Base-by-base conservation (phyloP, 768 basidiomycete species). In the Termitomyces sp. region DNA sequence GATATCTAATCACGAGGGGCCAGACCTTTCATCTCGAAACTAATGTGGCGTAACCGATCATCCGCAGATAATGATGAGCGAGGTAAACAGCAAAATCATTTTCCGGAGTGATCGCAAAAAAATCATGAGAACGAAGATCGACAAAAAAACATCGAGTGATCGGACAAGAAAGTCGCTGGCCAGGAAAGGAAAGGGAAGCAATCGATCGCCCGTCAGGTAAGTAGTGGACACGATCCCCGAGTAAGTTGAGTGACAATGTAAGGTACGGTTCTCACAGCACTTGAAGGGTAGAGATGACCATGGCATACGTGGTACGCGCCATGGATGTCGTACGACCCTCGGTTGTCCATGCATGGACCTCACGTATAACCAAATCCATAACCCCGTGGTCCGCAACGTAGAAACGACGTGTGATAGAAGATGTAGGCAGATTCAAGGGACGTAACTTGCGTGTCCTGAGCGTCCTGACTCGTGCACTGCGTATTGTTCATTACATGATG, bases 31-130 rank as follows among this genome's bases (percentile, higher is more conserved):
- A 40, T 38, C 53, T 54, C 56, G 62, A 62, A 62, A 59, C 51
- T 57, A 63, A 59, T 69, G 65, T 68, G 68, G 69, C 67, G 63
- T 69, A 70, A 67, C 62, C 63, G 62, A 62, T 66, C 63, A 63
- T 64, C 60, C 72, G 73, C 69, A 73, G 68, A 70, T 73, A 73
- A 58, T 28, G 61, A 61, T 66, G 54, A 61, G 63, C 58, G 60
- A 62, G 63, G 57, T 54, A 62, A 70, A 70, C 69, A 15, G 37
- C 15, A 48, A 48, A 48, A 33, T 69, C 57, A 17, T 43, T 21
- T 17, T 40, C 72, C 72, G 72, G 73, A 60, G 73, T 74, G 67
- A 54, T 66, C 64, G 72, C 70, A 69, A 66, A 56, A 55, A 57
- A 40, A 55, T 12, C 3, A 23, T 19, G 21, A 45, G 33, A 33